These are phyloP conservation scores for Kwoniella pini DNA, from an alignment of 768 basidiomycete genomes.

Conservation along the genomic window DNA sequence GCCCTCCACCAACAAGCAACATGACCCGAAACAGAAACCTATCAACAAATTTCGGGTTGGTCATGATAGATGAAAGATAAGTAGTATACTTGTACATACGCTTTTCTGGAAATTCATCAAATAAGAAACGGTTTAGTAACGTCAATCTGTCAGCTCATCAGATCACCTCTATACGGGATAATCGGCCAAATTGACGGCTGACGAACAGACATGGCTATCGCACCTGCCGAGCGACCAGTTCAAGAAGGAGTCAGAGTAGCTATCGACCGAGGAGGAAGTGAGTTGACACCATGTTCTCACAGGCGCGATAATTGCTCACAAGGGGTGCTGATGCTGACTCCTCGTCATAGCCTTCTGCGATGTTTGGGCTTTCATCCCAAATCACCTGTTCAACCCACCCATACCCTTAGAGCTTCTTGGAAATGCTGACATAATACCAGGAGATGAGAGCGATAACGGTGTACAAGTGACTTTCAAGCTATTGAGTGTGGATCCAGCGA, in stretches of 20 bases:
- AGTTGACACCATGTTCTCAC: no score
- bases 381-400: slow-evolving; percentile 62
- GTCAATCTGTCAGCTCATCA: no score
- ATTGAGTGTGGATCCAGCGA: slow-evolving; percentile 76
- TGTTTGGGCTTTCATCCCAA: slow-evolving; percentile 37
- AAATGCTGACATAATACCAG: slow-evolving; percentile 33
- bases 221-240: neutral
- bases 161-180: no score
- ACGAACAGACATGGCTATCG: slow-evolving; percentile 4
- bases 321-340: neutral
- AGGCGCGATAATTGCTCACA: neutral
- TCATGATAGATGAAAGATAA: no score
- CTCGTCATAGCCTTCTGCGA: slow-evolving; percentile 30
- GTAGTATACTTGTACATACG: no score
- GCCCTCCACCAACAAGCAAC: no score
- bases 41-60: no score
- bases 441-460: slow-evolving; percentile 7
- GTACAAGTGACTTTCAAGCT: slow-evolving; percentile 57
- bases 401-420: slow-evolving; percentile 27
- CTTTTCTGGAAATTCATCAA: no score
- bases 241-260: slow-evolving; percentile 27
- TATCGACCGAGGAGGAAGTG: slow-evolving; percentile 61
- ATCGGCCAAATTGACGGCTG: no score
- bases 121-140: no score
- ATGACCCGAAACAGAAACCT: no score